Evolutionary conservation across 495 filamentous ascomycete genomes (phyloP).

Genomic region (Lepidopterella palustris): DNA sequence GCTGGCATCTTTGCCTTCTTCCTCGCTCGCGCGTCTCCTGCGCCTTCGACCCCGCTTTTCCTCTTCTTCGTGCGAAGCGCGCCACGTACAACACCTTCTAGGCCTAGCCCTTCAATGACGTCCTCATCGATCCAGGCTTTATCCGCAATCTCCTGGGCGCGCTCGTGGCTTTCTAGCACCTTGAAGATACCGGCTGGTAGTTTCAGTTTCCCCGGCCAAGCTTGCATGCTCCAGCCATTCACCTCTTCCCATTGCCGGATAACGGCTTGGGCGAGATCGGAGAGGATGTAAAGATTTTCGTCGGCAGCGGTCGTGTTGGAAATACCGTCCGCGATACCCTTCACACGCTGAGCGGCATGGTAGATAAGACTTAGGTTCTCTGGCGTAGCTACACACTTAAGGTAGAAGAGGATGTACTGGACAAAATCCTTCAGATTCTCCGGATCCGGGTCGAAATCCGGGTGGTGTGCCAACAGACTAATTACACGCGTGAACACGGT

Average conservation of each 20-base stretch:
- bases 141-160: constrained; percentile 75
- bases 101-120: constrained; percentile 58
- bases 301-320: constrained; percentile 39
- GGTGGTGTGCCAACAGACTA: constrained; percentile 87
- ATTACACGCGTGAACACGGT: constrained; percentile 76
- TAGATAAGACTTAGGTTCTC: constrained; percentile 84
- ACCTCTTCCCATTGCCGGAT: constrained; percentile 77
- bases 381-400: constrained; percentile 73
- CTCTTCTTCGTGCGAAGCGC: constrained; percentile 33
- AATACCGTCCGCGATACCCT: constrained; percentile 78
- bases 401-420: constrained; percentile 83
- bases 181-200: constrained; percentile 73
- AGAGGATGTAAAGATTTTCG: constrained; percentile 75
- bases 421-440: constrained; percentile 73
- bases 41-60: constrained; percentile 5
- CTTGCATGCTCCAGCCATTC: constrained; percentile 70
- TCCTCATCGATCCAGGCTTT: constrained; percentile 76
- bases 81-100: constrained; percentile 58
- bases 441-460: constrained; percentile 67
- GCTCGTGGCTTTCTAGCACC: constrained; percentile 63
- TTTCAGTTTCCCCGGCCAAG: constrained; percentile 72
- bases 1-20: constrained; percentile 40
- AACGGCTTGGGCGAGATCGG: constrained; percentile 76
- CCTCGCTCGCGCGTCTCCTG: constrained; percentile 6
- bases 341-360: constrained; percentile 87